These are phyloP conservation scores for Pseudopithomyces chartarum DNA, from an alignment of 2,329 filamentous ascomycete species.

Conservation along the genomic window DNA sequence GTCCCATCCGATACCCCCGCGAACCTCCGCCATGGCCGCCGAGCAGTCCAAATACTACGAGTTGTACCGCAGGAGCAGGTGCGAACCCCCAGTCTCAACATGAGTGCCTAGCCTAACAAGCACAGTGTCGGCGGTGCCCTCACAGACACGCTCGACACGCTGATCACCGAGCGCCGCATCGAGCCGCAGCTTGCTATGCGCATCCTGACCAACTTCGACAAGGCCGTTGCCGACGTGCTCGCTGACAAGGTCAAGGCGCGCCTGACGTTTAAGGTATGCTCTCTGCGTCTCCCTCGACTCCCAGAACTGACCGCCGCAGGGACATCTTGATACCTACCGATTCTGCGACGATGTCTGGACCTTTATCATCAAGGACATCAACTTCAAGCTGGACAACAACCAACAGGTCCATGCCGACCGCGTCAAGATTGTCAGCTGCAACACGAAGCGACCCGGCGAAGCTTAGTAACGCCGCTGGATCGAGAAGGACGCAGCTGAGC, in stretches of 20 bases:
- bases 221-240: slow-evolving; percentile 86
- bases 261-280: slow-evolving; percentile 87
- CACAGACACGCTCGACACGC: slow-evolving; percentile 94
- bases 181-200: slow-evolving; percentile 99
- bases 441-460: slow-evolving; percentile 79
- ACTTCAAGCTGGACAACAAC: slow-evolving; percentile 93
- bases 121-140: slow-evolving; percentile 87
- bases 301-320: slow-evolving; percentile 58
- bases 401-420: slow-evolving; percentile 80
- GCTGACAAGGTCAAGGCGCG: slow-evolving; percentile 91
- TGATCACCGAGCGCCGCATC: slow-evolving; percentile 93
- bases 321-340: slow-evolving; percentile 95
- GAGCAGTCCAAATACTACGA: slow-evolving; percentile 71
- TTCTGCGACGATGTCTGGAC: slow-evolving; percentile 99
- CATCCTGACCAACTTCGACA: slow-evolving; percentile 94
- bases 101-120: slow-evolving; percentile 30
- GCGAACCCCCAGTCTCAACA: slow-evolving; percentile 11
- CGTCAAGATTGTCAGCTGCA: slow-evolving; percentile 98
- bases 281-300: background rate
- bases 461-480: slow-evolving; percentile 29
- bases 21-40: slow-evolving; percentile 32
- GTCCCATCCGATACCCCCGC: slow-evolving; percentile 8
- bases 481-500: background rate
- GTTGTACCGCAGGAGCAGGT: slow-evolving; percentile 96
- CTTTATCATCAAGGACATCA: slow-evolving; percentile 97